Evolutionary conservation across 192 early-diverging fungal species (phyloP).

Genomic region (Coemansia sp.): DNA sequence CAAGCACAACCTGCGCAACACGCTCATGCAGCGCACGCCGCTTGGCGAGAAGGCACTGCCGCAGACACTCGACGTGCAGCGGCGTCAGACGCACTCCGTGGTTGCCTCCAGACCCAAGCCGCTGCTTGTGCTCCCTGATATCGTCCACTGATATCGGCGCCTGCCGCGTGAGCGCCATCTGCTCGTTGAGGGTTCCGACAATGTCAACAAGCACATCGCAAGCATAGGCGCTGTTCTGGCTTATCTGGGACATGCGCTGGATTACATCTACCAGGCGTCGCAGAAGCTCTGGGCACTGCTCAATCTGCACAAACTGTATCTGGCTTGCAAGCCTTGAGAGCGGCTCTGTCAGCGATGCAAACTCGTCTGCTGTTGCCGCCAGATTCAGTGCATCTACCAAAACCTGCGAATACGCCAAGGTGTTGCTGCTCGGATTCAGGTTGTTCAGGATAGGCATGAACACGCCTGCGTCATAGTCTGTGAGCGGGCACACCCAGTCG

Average conservation of each 20-base stretch:
- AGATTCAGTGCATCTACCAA: constrained; percentile 25
- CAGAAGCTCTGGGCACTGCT: constrained; percentile 19
- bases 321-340: constrained; percentile 3
- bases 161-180: constrained; percentile 20
- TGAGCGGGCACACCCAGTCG: constrained; percentile 8
- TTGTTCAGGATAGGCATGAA: background rate
- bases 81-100: constrained; percentile 38
- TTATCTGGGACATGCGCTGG: background rate
- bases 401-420: constrained; percentile 30
- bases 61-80: constrained; percentile 43
- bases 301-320: constrained; percentile 19
- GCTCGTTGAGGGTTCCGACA: constrained; percentile 21
- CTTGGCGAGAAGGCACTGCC: constrained; percentile 32
- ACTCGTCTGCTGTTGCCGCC: constrained; percentile 15
- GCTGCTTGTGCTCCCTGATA: constrained; percentile 2
- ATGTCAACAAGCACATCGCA: constrained; percentile 19
- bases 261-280: constrained; percentile 20
- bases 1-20: constrained; percentile 9
- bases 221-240: constrained; percentile 4
- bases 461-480: constrained; percentile 7
- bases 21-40: constrained; percentile 21
- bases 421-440: constrained; percentile 2
- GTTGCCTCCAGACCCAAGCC: constrained; percentile 8
- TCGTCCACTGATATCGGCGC: background rate
- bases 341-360: constrained; percentile 3